Evolutionary conservation across 164 flowering plant genomes (phyloP), one percentile per base, ranked within the genome.

Genomic region (Sextonia rubra): DNA sequence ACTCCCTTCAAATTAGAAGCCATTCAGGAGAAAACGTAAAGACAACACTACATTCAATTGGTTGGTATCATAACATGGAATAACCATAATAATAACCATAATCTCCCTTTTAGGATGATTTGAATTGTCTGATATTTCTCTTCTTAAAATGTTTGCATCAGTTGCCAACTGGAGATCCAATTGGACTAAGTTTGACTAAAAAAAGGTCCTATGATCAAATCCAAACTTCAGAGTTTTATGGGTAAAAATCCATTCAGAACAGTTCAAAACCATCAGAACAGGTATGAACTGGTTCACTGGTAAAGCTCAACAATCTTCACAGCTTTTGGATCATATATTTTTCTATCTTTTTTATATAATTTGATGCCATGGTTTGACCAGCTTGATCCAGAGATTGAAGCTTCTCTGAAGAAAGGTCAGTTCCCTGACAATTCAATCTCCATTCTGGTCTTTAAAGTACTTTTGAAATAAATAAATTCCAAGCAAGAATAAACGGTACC

Each of bases 401-500:
- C 11, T 32, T 7, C 44, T 37, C 44, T 44, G 61, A 49, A 75
- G 11, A 55, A 71, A 74, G 27, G 27, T 2, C 37, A 25, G 29
- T 15, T 11, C 26, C 65, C 26, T 62, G 29, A 62, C 65, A 23
- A 62, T 12, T 23, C 26, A 25, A 25, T 25, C 29, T 9, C 24
- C 24, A 62, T 17, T 12, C 30, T 52, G n/a, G n/a, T 52, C 5
- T 52, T 52, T 15, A 52, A 52, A 20, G 58, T 4, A 52, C n/a
- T 15, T 52, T 17, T 0, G n/a, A 52, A 15, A 17, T 29, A 25
- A 7, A 2, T 12, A 24, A 29, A 55, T 15, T 47, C 3, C 26
- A 37, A 66, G 20, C 55, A 56, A 71, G 62, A 25, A 79, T 44
- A 66, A 3, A 12, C 25, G 26, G 30, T 29, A 92, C 99, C 98